Base-by-base conservation (phyloP, 805 yeast species). In the Myxozyma sirexii region DNA sequence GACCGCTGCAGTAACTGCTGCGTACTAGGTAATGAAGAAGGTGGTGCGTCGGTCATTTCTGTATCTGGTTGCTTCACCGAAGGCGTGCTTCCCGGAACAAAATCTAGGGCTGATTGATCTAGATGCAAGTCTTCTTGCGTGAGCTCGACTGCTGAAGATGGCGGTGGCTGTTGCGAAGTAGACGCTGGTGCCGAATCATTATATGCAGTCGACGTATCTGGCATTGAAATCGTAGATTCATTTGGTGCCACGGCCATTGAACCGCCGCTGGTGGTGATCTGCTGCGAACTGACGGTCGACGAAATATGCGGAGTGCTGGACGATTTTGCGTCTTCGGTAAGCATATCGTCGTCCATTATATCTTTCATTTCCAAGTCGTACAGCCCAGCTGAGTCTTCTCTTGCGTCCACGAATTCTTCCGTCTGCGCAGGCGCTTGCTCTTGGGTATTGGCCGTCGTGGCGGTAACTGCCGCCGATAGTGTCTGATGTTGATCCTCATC, bases 301-400 rank as follows among this genome's bases (percentile, higher is more conserved):
- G 13, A 31, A 12, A 29, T 39, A 13, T 26, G 23, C 7, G 53
- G 29, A 26, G 29, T 27, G 26, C 24, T 24, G 33, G 15, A 19
- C 17, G 27, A 33, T 31, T 26, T 21, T 37, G 50, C 35, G 43
- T 55, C 60, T 19, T 48, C 59, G 5, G 47, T 45, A 3, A 59
- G 56, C 15, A 59, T 37, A 12, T 45, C 60, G 17, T 33, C 56
- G 17, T 33, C 56, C 38, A 59, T 50, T 42, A 59, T 54, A 52
- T 54, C 62, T 44, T 59, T 48, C 55, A 59, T 54, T 21, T 54
- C 62, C 17, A 59, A 23, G 26, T 59, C 62, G 0, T 59, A 59
- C 61, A 66, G 66, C 5, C 47, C 54, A 13, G 53, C 27, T 17
- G 59, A 42, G 7, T 45, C 56, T 42, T 47, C 60, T 29, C 43